Conservation (phyloP, 2,329 filamentous ascomycete genomes). For the Pseudovirgaria hyperparasitica region DNA sequence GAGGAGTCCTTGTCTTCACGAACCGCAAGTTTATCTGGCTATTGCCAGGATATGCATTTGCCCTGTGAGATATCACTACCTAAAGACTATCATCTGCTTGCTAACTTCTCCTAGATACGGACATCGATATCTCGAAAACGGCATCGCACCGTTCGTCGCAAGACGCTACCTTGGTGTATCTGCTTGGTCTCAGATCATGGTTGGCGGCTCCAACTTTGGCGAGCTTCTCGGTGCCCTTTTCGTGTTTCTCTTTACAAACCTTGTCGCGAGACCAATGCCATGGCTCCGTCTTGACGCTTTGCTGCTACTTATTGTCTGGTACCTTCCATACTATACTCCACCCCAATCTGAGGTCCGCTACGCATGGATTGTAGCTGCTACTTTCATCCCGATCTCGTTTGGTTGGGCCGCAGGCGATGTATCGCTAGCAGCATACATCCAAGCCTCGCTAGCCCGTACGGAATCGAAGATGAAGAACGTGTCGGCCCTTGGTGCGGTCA, state of each 20-base stretch:
- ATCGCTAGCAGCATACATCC: conserved; percentile 38
- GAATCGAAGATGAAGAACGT: conserved; percentile 33
- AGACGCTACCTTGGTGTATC: conserved; percentile 35
- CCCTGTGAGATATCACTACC: too few species aligned
- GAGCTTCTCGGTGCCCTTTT: conserved; percentile 36
- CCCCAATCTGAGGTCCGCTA: conserved; percentile 26
- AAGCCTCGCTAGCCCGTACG: conserved; percentile 34
- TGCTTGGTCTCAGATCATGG: conserved; percentile 38
- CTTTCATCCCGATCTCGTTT: conserved; percentile 35
- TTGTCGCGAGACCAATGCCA: conserved; percentile 37
- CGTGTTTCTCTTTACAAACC: conserved; percentile 37
- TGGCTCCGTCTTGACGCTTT: conserved; percentile 38
- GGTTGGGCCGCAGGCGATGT: conserved; percentile 41
- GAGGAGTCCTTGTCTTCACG: conserved; percentile 34
- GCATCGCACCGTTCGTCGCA: conserved; percentile 33
- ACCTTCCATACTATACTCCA: conserved; percentile 34
- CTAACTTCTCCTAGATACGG: too few species aligned
- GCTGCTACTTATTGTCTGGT: conserved; percentile 36
- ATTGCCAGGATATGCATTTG: conserved; percentile 35
- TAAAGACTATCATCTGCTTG: too few species aligned
- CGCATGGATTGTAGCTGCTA: conserved; percentile 34
- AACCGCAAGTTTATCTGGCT: conserved; percentile 38
- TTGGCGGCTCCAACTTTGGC: conserved; percentile 38
- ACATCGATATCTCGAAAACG: conserved; percentile 39
- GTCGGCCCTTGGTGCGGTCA: conserved; percentile 37